These are phyloP conservation scores for Cyclanthera cordifolia DNA, from an alignment of 306 rosid species.

Conservation along the genomic window DNA sequence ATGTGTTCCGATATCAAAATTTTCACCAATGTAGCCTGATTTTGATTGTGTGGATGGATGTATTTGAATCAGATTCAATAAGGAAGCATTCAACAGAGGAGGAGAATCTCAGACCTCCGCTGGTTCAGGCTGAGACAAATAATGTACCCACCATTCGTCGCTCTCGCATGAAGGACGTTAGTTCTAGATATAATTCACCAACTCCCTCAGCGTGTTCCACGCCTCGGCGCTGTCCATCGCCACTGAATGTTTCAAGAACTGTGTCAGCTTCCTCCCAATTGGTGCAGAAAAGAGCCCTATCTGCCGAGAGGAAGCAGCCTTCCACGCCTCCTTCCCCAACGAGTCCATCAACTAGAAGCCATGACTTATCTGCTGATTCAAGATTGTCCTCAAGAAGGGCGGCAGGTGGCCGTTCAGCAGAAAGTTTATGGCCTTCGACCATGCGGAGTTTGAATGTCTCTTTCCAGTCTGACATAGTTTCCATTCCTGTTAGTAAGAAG, in stretches of 20 bases:
- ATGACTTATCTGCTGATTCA: constrained; percentile 35
- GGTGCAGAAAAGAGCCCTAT: constrained; percentile 54
- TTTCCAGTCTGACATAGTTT: constrained; percentile 77
- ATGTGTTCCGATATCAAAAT: constrained; percentile 29
- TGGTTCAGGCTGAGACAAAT: constrained; percentile 61
- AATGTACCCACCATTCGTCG: constrained; percentile 46
- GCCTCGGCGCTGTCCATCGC: constrained; percentile 57
- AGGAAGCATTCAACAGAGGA: constrained; percentile 37
- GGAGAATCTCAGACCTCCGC: constrained; percentile 46
- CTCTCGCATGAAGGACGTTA: constrained; percentile 46
- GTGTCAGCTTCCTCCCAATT: constrained; percentile 36
- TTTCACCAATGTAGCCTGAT: constrained; percentile 66
- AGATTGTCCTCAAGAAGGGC: constrained; percentile 33
- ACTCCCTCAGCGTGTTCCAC: constrained; percentile 32
- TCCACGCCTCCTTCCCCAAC: constrained; percentile 75
- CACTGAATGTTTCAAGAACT: constrained; percentile 47
- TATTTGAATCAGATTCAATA: constrained; percentile 50
- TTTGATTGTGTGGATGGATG: constrained; percentile 85
- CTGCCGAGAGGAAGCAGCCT: constrained; percentile 73
- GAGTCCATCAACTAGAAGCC: constrained; percentile 61
- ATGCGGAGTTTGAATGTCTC: constrained; percentile 97
- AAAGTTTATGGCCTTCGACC: constrained; percentile 88
- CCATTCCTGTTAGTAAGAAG: constrained; percentile 90
- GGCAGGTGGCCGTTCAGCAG: constrained; percentile 33
- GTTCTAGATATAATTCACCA: constrained; percentile 75